Percentiles rank a stretch among this genome's conserved stretches.
phyloP scores from a whole-genome alignment of 1,139 yeast species.

The Schwanniomyces etchellsii region DNA sequence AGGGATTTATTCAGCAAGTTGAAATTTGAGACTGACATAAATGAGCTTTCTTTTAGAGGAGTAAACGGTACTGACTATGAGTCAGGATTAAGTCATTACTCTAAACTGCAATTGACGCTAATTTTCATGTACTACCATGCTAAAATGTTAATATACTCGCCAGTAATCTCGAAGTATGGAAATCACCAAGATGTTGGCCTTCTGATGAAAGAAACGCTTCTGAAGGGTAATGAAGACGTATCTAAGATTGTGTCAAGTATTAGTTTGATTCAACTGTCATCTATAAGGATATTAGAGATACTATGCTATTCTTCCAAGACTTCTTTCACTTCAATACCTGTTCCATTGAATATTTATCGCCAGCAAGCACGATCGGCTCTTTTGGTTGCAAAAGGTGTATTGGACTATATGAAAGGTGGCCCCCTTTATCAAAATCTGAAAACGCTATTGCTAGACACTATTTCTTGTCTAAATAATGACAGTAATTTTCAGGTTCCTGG shows the following conservation, averaged over 20 bases:
- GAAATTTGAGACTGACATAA: slow-evolving; percentile 54
- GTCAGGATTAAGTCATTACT: slow-evolving; percentile 15
- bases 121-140: slow-evolving; percentile 74
- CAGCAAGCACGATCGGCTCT: slow-evolving; percentile 64
- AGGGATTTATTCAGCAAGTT: slow-evolving; percentile 59
- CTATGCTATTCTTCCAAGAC: slow-evolving; percentile 38
- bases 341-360: slow-evolving; percentile 69
- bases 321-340: slow-evolving; percentile 44
- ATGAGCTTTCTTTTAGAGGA: slow-evolving; percentile 1
- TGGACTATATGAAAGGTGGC: slow-evolving; percentile 83
- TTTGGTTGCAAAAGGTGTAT: slow-evolving; percentile 70
- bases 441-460: slow-evolving; percentile 42
- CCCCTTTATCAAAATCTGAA: slow-evolving; percentile 69
- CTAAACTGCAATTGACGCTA: slow-evolving; percentile 53
- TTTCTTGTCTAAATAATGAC: slow-evolving; percentile 46
- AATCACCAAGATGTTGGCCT: slow-evolving; percentile 42
- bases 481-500: slow-evolving; percentile 54
- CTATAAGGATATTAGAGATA: slow-evolving; percentile 60
- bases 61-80: slow-evolving; percentile 49
- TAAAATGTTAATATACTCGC: slow-evolving; percentile 72
- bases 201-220: slow-evolving; percentile 32
- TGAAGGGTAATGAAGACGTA: slow-evolving; percentile 22
- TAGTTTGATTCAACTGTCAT: slow-evolving; percentile 70
- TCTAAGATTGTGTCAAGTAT: slow-evolving; percentile 30
- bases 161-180: slow-evolving; percentile 52